Conservation (phyloP, 2,329 filamentous ascomycete species). For the Xylaria sp. region DNA sequence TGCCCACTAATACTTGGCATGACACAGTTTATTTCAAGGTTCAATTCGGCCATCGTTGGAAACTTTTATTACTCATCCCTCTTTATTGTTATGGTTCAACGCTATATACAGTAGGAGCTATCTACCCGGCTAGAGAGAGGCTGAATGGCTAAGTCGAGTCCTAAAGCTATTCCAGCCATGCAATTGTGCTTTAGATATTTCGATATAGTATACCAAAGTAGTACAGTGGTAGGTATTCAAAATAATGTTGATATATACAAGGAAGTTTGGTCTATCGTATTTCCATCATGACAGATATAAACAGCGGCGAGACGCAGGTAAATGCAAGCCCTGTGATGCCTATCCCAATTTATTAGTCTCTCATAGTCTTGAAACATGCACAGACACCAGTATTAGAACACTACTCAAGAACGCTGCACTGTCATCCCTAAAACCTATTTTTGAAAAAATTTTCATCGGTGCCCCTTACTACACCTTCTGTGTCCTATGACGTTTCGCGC, state of each 20-base stretch:
- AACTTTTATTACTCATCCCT: background rate
- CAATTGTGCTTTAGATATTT: background rate
- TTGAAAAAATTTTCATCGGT: background rate
- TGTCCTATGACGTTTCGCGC: conserved; percentile 36
- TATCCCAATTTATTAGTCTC: background rate
- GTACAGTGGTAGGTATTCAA: background rate
- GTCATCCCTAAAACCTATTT: background rate
- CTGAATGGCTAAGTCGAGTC: background rate
- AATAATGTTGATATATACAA: conserved; percentile 18
- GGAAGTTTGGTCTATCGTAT: conserved; percentile 2
- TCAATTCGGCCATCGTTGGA: background rate
- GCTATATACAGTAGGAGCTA: background rate
- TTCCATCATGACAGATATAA: conserved; percentile 4
- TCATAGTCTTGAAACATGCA: conserved; percentile 14
- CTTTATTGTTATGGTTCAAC: too few species aligned
- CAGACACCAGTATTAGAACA: background rate
- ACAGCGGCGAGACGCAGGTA: background rate
- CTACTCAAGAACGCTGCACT: background rate
- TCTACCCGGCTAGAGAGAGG: too few species aligned
- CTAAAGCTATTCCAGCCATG: background rate
- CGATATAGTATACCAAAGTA: background rate
- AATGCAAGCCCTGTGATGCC: conserved; percentile 7
- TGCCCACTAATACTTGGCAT: background rate
- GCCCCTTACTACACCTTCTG: background rate
- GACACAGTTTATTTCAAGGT: background rate